Conservation (phyloP, 495 filamentous ascomycete species). For the Aspergillus egyptiacus region DNA sequence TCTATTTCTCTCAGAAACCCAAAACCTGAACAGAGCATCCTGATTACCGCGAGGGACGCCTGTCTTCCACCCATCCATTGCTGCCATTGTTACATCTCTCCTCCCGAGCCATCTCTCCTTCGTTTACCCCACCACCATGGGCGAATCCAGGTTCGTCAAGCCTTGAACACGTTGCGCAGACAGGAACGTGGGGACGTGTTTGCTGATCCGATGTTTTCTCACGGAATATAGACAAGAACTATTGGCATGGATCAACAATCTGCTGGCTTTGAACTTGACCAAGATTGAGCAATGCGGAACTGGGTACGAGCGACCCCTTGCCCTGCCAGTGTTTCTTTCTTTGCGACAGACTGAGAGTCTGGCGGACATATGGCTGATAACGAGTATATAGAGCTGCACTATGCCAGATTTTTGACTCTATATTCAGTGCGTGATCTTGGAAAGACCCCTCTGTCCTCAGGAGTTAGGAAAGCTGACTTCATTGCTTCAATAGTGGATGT, state of each 20-base stretch:
- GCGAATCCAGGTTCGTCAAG: slow-evolving; percentile 47
- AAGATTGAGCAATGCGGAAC: slow-evolving; percentile 99
- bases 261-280: slow-evolving; percentile 93
- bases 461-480: slow-evolving; percentile 14
- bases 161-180: neutral
- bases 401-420: slow-evolving; percentile 95
- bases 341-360: too few relatives aligned
- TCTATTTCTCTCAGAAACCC: neutral
- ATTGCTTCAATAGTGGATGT: slow-evolving; percentile 61
- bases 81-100: slow-evolving; percentile 3
- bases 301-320: slow-evolving; percentile 60
- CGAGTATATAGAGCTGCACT: slow-evolving; percentile 68
- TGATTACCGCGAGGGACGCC: neutral
- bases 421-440: slow-evolving; percentile 60
- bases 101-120: neutral
- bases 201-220: slow-evolving; percentile 2
- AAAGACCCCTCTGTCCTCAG: neutral
- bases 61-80: slow-evolving; percentile 4
- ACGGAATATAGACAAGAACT: slow-evolving; percentile 74
- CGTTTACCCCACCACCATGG: slow-evolving; percentile 47
- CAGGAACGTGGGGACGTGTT: neutral
- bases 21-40: neutral
- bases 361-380: slow-evolving; percentile 17
- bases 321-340: neutral
- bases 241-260: slow-evolving; percentile 93